These are phyloP conservation scores for Digitaria exilis DNA, from an alignment of 202 grass and related monocot species.

Conservation along the genomic window DNA sequence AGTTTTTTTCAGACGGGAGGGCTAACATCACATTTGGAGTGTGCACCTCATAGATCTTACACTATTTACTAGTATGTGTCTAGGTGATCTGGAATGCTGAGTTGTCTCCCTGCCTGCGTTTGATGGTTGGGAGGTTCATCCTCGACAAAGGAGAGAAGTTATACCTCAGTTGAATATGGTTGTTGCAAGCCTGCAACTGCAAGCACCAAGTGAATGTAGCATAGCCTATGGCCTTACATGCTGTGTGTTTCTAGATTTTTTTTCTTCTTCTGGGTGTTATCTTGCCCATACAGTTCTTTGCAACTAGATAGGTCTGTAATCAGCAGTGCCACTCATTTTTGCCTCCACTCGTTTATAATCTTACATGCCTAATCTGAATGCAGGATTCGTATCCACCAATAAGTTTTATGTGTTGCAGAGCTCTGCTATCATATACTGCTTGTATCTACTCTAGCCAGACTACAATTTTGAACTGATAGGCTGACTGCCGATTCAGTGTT, in stretches of 20 bases:
- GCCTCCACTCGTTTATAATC: background rate
- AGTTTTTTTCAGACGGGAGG: background rate
- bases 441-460: background rate
- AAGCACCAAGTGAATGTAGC: background rate
- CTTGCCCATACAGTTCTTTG: background rate
- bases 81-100: background rate
- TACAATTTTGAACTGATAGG: background rate
- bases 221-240: background rate
- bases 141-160: background rate
- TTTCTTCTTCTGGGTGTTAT: background rate
- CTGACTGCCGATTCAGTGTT: background rate
- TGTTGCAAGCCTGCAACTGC: background rate
- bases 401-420: background rate
- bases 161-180: background rate
- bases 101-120: background rate
- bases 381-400: background rate
- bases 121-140: background rate
- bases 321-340: background rate
- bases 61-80: too few species aligned
- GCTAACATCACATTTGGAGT: background rate
- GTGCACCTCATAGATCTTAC: background rate
- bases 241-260: background rate
- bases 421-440: background rate
- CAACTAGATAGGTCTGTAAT: background rate
- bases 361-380: background rate